Evolutionary conservation across 257 asterid species (phyloP).

Genomic region (Nicotiana obtusifolia): DNA sequence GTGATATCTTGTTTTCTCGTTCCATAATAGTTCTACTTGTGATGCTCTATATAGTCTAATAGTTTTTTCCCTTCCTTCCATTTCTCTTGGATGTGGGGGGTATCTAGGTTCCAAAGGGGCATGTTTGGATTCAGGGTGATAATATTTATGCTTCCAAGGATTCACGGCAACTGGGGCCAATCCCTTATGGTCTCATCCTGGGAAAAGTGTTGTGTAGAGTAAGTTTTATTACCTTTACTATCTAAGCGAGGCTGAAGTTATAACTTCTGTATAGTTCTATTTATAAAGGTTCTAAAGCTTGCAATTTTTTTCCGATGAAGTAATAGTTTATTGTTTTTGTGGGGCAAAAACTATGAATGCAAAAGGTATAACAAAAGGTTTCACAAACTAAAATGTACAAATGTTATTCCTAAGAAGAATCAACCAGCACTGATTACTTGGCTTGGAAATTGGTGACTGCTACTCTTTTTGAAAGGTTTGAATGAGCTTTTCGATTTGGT

Average conservation of each 20-base stretch:
- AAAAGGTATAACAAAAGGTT: not conserved
- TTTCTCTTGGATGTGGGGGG: constrained; percentile 7
- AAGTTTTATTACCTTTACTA: constrained; percentile 21
- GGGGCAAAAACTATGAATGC: not conserved
- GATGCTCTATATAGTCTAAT: not conserved
- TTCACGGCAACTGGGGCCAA: constrained; percentile 77
- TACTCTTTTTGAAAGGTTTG: not conserved
- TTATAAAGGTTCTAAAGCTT: not conserved
- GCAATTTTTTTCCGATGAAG: not conserved
- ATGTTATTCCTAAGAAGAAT: not conserved
- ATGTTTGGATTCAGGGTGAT: constrained; percentile 96
- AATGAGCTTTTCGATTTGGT: not conserved
- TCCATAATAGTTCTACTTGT: constrained; percentile 27
- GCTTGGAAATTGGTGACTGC: not conserved
- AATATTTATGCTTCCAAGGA: constrained; percentile 67
- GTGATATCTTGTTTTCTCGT: not conserved
- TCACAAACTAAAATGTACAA: not conserved
- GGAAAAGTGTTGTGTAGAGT: constrained; percentile 76
- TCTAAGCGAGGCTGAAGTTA: not conserved
- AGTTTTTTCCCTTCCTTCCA: not conserved
- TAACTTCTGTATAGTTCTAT: not conserved
- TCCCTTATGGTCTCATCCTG: constrained; percentile 66
- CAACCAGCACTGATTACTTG: not conserved
- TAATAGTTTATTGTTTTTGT: not conserved
- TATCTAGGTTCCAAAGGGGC: constrained; percentile 86